A percentile compares a stretch with the other conserved stretches of the same genome.
These are phyloP conservation scores for Centrapalus pauciflorus DNA, from an alignment of 129 eudicot genomes.

Conservation along the genomic window DNA sequence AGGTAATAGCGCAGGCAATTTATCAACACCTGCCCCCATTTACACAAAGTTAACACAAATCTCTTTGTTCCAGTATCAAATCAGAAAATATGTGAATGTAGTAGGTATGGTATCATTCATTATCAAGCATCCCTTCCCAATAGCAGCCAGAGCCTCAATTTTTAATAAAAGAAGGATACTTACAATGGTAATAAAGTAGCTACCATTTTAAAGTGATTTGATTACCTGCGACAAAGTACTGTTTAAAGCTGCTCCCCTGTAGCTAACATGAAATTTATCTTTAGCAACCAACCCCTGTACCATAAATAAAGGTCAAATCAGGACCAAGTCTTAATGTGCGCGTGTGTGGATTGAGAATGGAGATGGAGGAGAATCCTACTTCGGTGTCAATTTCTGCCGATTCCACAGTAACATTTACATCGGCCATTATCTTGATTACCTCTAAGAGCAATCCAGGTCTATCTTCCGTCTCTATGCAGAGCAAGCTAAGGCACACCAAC, in stretches of 20 bases:
- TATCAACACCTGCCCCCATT: conserved; percentile 54
- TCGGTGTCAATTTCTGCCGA: conserved; percentile 95
- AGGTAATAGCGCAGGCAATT: conserved; percentile 93
- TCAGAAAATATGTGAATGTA: too few species aligned
- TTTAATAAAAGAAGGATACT: background rate
- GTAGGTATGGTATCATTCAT: too few species aligned
- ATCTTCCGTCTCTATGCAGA: conserved; percentile 86
- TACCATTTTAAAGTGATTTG: background rate
- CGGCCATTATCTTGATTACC: conserved; percentile 67
- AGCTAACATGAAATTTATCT: conserved; percentile 90
- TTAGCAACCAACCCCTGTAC: conserved; percentile 81
- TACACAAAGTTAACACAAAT: too few species aligned
- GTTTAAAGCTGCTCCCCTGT: conserved; percentile 79
- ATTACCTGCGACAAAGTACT: conserved; percentile 80
- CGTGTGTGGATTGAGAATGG: background rate
- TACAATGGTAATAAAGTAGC: background rate
- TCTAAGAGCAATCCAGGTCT: conserved; percentile 89
- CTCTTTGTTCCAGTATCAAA: too few species aligned
- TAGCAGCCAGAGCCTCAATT: background rate
- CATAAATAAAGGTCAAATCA: conserved; percentile 2
- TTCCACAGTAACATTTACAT: conserved; percentile 66
- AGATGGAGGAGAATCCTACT: conserved; percentile 33
- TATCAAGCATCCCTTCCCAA: too few species aligned
- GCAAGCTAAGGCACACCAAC: conserved; percentile 54
- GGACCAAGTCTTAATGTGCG: too few species aligned